phyloP scores from a whole-genome alignment of 768 basidiomycete species.

The Termitomyces sp. region DNA sequence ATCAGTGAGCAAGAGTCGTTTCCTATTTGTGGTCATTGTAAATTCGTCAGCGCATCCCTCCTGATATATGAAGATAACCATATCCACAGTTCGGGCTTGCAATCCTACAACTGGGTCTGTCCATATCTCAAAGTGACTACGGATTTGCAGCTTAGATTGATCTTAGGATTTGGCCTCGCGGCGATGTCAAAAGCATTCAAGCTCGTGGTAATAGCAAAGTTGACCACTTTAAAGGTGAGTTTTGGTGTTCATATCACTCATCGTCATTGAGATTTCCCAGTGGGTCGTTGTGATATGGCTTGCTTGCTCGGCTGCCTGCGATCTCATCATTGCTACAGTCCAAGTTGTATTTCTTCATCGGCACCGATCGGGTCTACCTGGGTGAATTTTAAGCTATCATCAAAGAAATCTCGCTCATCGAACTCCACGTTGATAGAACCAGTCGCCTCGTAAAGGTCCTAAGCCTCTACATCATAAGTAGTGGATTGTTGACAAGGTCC shows the following conservation, averaged over 20 bases:
- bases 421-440: background rate
- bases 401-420: background rate
- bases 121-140: background rate
- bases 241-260: background rate
- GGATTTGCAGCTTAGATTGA: no score
- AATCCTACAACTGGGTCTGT: slow-evolving; percentile 3
- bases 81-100: background rate
- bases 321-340: background rate
- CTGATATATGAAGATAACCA: background rate
- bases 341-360: slow-evolving; percentile 5
- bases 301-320: background rate
- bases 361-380: background rate
- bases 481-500: slow-evolving; percentile 1
- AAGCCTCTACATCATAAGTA: slow-evolving; percentile 1
- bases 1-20: background rate
- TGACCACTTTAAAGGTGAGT: background rate
- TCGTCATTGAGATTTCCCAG: background rate
- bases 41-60: no score
- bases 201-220: background rate
- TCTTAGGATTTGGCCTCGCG: slow-evolving; percentile 6
- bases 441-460: background rate
- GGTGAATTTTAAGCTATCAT: background rate
- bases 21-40: background rate
- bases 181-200: slow-evolving; percentile 9
- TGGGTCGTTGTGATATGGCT: slow-evolving; percentile 6